A percentile compares a stretch with the other conserved stretches of the same genome.
Evolutionary conservation across 73 alveolate species (phyloP).

Genomic region (Paraurostyla sp.): DNA sequence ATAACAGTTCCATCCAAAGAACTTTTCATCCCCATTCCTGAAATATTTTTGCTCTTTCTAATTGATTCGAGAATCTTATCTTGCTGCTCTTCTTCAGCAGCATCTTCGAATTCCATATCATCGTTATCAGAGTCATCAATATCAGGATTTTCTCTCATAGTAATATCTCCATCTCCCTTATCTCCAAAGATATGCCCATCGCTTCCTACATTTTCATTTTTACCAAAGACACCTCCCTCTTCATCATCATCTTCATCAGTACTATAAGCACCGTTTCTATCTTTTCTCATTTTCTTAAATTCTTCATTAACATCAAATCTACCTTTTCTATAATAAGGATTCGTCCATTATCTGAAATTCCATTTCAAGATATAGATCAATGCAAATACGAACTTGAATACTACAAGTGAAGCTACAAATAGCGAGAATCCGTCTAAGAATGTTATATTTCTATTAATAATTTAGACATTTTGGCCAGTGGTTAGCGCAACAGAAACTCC

Average conservation of each 20-base stretch:
- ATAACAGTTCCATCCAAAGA: background rate
- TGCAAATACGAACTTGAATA: conserved; percentile 41
- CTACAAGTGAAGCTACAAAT: conserved; percentile 41
- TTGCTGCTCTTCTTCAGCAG: conserved; percentile 38
- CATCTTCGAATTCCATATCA: conserved; percentile 49
- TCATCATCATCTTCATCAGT: conserved; percentile 48
- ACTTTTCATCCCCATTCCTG: background rate
- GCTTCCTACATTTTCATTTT: background rate
- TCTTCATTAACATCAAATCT: conserved; percentile 19
- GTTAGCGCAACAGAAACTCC: background rate
- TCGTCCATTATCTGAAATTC: conserved; percentile 17
- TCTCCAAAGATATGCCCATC: background rate
- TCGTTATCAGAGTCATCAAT: conserved; percentile 58
- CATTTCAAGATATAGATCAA: conserved; percentile 30
- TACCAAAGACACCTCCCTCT: background rate
- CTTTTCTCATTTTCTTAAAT: background rate
- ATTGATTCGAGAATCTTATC: background rate
- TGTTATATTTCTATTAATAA: conserved; percentile 5
- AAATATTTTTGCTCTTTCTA: background rate
- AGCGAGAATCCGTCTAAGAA: conserved; percentile 49
- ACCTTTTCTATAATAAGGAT: conserved; percentile 5
- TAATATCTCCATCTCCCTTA: background rate
- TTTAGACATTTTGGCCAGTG: background rate
- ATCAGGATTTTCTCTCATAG: background rate
- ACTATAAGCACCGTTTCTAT: conserved; percentile 12